These are phyloP conservation scores for Fusarium sororula DNA, from an alignment of 2,329 filamentous ascomycete species.

Conservation along the genomic window DNA sequence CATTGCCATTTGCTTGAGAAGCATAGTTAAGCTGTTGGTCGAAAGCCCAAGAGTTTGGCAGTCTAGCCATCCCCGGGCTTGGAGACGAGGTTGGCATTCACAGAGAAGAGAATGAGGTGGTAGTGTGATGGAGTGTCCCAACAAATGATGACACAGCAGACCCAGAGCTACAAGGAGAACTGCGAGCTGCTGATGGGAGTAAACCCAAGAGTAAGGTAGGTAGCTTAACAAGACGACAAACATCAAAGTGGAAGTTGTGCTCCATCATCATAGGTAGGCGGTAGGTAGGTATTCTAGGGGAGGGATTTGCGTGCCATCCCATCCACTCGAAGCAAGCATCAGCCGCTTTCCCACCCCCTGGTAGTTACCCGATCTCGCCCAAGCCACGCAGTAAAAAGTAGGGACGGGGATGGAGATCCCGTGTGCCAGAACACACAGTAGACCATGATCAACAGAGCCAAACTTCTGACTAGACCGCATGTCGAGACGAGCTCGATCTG, in stretches of 20 bases:
- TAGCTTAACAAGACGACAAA: neutral
- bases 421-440: conserved; percentile 34
- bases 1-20: conserved; percentile 1
- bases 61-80: conserved; percentile 27
- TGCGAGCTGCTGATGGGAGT: neutral
- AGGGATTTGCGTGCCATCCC: conserved; percentile 39
- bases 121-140: conserved; percentile 16
- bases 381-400: conserved; percentile 39
- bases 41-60: conserved; percentile 15
- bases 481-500: neutral
- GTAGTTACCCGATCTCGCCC: conserved; percentile 39
- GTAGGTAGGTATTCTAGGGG: conserved; percentile 2
- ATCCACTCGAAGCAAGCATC: conserved; percentile 27
- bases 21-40: neutral
- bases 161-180: conserved; percentile 18
- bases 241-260: conserved; percentile 2
- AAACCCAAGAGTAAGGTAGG: neutral
- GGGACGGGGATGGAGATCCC: conserved; percentile 41
- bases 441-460: conserved; percentile 32
- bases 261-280: neutral
- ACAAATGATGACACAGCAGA: neutral
- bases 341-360: conserved; percentile 33
- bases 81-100: conserved; percentile 2
- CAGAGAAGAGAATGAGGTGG: conserved; percentile 2
- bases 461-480: conserved; percentile 1